Conservation (phyloP, 495 filamentous ascomycete genomes). For the Stereocaulon alpinum region DNA sequence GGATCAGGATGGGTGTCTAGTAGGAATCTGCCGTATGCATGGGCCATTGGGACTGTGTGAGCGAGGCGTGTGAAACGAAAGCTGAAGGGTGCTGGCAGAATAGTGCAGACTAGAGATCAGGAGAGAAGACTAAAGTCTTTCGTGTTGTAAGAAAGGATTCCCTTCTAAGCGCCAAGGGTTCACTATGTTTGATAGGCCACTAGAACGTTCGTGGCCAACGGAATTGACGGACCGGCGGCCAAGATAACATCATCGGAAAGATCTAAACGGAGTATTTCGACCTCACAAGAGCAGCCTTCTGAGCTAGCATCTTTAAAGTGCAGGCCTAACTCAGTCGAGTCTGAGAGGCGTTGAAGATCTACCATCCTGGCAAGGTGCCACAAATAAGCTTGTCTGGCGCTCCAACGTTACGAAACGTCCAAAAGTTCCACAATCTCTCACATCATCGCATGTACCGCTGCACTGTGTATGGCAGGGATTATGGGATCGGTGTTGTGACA, state of each 20-base stretch:
- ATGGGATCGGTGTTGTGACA: too few relatives aligned
- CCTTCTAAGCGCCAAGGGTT: neutral
- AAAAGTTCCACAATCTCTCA: too few relatives aligned
- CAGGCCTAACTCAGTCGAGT: neutral
- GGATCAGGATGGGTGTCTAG: neutral
- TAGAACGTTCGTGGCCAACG: neutral
- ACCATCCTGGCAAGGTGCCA: neutral
- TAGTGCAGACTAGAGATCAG: neutral
- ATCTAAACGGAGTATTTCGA: neutral
- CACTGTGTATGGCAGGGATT: too few relatives aligned
- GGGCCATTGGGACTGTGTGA: neutral
- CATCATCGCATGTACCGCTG: too few relatives aligned
- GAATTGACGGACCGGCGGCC: neutral
- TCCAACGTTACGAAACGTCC: too few relatives aligned
- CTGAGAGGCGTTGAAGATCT: neutral
- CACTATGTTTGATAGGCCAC: neutral
- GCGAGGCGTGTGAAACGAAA: neutral
- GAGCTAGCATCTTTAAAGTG: neutral
- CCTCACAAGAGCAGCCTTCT: neutral
- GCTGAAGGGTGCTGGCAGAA: neutral
- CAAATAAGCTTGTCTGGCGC: neutral
- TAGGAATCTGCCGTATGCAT: neutral
- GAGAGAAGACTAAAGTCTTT: neutral
- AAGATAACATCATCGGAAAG: neutral
- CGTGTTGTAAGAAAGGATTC: neutral